Base-by-base conservation (phyloP, 2,329 filamentous ascomycete genomes). In the Coniochaeta sp. region DNA sequence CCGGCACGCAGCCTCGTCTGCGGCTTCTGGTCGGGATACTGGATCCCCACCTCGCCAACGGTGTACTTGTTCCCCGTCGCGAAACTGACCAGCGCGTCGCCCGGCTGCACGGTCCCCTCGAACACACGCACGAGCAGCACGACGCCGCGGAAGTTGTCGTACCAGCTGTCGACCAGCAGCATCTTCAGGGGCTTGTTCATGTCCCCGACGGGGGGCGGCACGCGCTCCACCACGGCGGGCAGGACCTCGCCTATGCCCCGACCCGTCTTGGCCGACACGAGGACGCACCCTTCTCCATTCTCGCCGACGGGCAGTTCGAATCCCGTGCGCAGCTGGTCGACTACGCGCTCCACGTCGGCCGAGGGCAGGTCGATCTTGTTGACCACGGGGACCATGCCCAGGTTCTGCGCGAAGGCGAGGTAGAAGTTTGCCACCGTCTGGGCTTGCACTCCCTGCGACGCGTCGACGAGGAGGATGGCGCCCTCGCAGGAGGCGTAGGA, bases 391-490 rank as follows among this genome's bases (percentile, higher is more conserved):
- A 99, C 83, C 55, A 99, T 79, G 20, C 84, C 79, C 49, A 99
- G 73, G 14, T 90, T 89, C 67, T 97, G 90, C 1, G 92, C 85
- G 69, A 99, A 99, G 7, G 94, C 94, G 22, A 97, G 82, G 66
- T 97, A 96, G 71, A 99, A 99, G 69, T 99, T 99, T 55, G 94
- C 94, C 8, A 99, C 94, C 0, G 94, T 99, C 74, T 99, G 94
- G 5, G 94, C 94, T 72, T 99, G 94, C 2, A 99, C 85, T 45
- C 94, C 94, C 70, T 99, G 94, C 60, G 89, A 95, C 7, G 92
- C 94, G 75, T 99, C 94, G 3, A 99, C 92, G 1, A 99, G 81
- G 50, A 99, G 77, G 54, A 99, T 68, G 1, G 94, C 92, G 49
- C 94, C 95, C 57, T 91, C 92, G 66, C 94, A 99, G 63, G 89